Evolutionary conservation across 2,329 filamentous ascomycete species (phyloP).

Genomic region (Rasamsonia emersonii): DNA sequence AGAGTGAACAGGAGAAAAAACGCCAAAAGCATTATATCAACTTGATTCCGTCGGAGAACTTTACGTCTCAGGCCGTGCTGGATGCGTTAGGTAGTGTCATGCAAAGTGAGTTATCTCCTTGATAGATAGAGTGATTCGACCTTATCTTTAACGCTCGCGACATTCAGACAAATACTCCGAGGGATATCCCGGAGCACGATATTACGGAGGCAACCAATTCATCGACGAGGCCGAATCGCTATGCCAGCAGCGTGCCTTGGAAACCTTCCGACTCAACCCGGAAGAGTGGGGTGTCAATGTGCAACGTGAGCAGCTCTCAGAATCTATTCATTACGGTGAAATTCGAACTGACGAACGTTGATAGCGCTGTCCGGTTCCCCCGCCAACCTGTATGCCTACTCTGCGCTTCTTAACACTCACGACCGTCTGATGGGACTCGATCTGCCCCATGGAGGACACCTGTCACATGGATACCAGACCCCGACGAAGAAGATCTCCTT

Average conservation of each 20-base stretch:
- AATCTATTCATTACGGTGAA: conserved; percentile 5
- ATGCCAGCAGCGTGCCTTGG: conserved; percentile 81
- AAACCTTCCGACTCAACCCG: conserved; percentile 74
- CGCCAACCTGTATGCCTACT: conserved; percentile 77
- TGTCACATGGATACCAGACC: conserved; percentile 96
- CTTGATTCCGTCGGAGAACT: conserved; percentile 90
- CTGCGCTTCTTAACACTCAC: conserved; percentile 89
- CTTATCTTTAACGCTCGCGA: conserved; percentile 22
- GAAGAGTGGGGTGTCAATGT: conserved; percentile 97
- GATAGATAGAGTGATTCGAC: neutral
- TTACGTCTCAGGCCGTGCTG: conserved; percentile 84
- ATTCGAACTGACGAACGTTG: conserved; percentile 9
- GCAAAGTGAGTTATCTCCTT: conserved; percentile 62
- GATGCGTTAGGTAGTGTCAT: conserved; percentile 89
- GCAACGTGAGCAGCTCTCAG: conserved; percentile 52
- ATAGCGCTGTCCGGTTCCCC: conserved; percentile 71
- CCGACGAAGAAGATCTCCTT: conserved; percentile 94
- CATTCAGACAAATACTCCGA: conserved; percentile 88
- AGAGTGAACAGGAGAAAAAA: conserved; percentile 66
- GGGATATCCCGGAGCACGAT: conserved; percentile 90
- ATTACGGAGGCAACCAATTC: conserved; percentile 94
- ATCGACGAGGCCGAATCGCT: conserved; percentile 85
- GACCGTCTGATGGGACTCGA: conserved; percentile 96
- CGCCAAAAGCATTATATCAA: conserved; percentile 99
- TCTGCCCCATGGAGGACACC: conserved; percentile 85